Evolutionary conservation across 177 flowering plant genomes (phyloP).

Genomic region (Telopea speciosissima): DNA sequence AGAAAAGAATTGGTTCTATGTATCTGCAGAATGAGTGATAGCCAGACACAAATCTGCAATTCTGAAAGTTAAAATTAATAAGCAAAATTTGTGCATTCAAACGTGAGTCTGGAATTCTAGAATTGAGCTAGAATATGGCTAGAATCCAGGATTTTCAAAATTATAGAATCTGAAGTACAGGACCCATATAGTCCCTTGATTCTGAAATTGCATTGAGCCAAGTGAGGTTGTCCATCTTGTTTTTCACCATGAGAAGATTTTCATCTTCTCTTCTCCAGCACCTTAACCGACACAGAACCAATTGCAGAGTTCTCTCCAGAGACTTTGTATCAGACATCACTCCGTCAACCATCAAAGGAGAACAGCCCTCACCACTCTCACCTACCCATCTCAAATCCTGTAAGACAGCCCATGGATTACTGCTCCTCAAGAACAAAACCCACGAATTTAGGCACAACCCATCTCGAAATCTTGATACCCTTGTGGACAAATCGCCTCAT

Average conservation of each 20-base stretch:
- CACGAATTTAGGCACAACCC: slow-evolving; percentile 29
- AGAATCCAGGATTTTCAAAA: no score
- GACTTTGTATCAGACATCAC: slow-evolving; percentile 14
- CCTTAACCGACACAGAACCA: slow-evolving; percentile 11
- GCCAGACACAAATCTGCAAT: no score
- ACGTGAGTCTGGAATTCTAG: no score
- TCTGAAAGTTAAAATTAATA: no score
- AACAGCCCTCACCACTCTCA: slow-evolving; percentile 11
- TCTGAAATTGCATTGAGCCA: no score
- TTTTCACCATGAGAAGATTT: slow-evolving; percentile 40
- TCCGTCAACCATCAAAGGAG: slow-evolving; percentile 2
- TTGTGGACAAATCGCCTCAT: slow-evolving; percentile 31
- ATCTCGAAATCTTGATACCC: slow-evolving; percentile 45
- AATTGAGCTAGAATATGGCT: no score
- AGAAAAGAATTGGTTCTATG: no score
- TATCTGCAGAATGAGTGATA: no score
- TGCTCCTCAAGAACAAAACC: slow-evolving; percentile 20
- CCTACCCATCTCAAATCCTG: slow-evolving; percentile 27
- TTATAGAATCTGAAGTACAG: no score
- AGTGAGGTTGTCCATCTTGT: background rate
- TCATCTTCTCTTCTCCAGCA: slow-evolving; percentile 20
- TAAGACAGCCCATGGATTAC: slow-evolving; percentile 27
- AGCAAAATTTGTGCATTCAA: no score
- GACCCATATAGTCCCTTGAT: no score
- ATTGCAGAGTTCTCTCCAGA: slow-evolving; percentile 11